A percentile compares a stretch with the other conserved stretches of the same genome.
Evolutionary conservation across 2,329 filamentous ascomycete genomes (phyloP).

Genomic region (Talaromyces sp.): DNA sequence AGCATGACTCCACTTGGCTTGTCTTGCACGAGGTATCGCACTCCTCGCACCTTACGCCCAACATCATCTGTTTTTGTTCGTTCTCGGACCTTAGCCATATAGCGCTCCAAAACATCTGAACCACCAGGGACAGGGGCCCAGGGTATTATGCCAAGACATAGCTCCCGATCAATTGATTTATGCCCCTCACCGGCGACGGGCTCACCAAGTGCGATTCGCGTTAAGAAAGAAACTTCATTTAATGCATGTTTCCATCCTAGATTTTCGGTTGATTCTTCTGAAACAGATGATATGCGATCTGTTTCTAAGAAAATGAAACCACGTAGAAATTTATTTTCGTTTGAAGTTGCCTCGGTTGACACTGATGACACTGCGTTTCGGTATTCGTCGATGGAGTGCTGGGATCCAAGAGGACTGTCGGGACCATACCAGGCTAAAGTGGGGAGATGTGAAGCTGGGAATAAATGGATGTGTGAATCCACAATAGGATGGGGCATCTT

Average conservation of each 20-base stretch:
- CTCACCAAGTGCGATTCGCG: slow-evolving; percentile 65
- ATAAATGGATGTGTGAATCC: slow-evolving; percentile 92
- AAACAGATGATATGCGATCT: slow-evolving; percentile 68
- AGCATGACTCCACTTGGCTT: slow-evolving; percentile 70
- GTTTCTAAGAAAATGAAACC: slow-evolving; percentile 85
- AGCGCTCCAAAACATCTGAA: slow-evolving; percentile 61
- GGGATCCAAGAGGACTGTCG: slow-evolving; percentile 61
- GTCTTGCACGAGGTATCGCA: slow-evolving; percentile 81
- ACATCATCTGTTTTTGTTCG: slow-evolving; percentile 58
- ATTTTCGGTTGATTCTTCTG: slow-evolving; percentile 36
- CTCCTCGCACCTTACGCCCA: slow-evolving; percentile 73
- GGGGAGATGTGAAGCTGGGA: slow-evolving; percentile 66
- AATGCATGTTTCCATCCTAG: slow-evolving; percentile 69
- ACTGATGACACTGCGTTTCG: slow-evolving; percentile 46
- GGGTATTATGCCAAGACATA: slow-evolving; percentile 72
- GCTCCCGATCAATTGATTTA: slow-evolving; percentile 50
- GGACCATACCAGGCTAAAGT: slow-evolving; percentile 71
- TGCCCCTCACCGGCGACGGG: slow-evolving; percentile 64
- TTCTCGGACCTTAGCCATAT: slow-evolving; percentile 64
- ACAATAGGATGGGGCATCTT: slow-evolving; percentile 60
- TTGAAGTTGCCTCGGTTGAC: slow-evolving; percentile 27
- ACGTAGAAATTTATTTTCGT: slow-evolving; percentile 49
- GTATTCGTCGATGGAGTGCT: slow-evolving; percentile 69
- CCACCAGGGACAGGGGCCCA: slow-evolving; percentile 83
- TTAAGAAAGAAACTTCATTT: slow-evolving; percentile 70